Evolutionary conservation across 768 basidiomycete genomes (phyloP), one percentile per base, ranked within the genome.

Genomic region (Kwoniella heveanensis): DNA sequence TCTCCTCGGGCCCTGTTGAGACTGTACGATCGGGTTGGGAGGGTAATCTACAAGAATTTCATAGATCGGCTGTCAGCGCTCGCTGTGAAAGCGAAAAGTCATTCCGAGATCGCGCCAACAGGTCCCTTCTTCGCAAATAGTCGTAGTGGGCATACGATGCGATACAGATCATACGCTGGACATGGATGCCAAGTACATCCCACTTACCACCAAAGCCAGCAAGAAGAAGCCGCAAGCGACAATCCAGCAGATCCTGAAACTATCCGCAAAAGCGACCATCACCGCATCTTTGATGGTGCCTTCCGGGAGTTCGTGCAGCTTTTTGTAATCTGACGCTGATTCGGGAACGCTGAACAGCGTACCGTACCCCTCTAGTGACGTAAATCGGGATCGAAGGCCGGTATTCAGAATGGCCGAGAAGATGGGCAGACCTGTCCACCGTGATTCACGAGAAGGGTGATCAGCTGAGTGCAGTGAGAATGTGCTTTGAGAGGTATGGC

Each of bases 341-440:
- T 67, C 61, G 0, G 78, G 78, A 0, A 77, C 70, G 2, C 50
- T 32, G 47, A 79, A 79, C 2, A 54, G 60, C 0, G 72, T 77
- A 0, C 78, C 76, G 49, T 74, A 79, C 0, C 78, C 78, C 46
- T 64, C 62, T 5, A 79, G 71, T n/a, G 53, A 36, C 13, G 63
- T 53, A 62, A 79, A 77, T 25, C 69, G 56, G 1, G 67, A 67
- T 58, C 76, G 47, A 19, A 79, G 55, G 6, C 65, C 67, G 22
- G 74, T 74, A 46, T 76, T 76, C 22, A 79, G 65, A 5, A 77
- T 65, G 1, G 76, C 74, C 26, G 74, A 70, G 60, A 77, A 79
- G 15, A 79, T 57, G 1, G 74, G 72, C 13, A 76, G 57, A 46
- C 74, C 73, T 74, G n/a, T n/a, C n/a, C n/a, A n/a, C n/a, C n/a